Evolutionary conservation across 257 asterid genomes (phyloP), one percentile per base, ranked within the genome.

Genomic region (Ajuga chamaepitys): DNA sequence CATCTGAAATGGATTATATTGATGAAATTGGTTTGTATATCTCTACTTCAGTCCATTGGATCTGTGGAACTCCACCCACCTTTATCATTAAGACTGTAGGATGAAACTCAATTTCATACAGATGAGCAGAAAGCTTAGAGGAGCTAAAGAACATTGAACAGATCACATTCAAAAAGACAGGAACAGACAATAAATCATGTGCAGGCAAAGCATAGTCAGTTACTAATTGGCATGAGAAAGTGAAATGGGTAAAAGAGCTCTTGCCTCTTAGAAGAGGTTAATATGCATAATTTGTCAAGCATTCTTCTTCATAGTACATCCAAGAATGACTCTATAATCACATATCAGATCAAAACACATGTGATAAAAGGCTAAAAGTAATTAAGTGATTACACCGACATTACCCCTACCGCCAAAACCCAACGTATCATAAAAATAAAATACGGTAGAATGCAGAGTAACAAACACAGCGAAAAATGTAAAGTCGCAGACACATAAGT

Each of bases 391-490:
- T 50, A 55, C 14, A 22, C 28, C 21, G 66, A 9, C 28, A 25
- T 20, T 10, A 20, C 35, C 61, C 7, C 47, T 28, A 48, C 18
- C 25, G 14, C n/a, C 35, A 35, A 48, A 40, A 35, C 5, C 60
- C 66, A 21, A 47, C 28, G 51, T 38, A 74, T 25, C 51, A 44
- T 42, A 40, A 48, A n/a, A n/a, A 9, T 34, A 53, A 34, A 37
- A 53, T 60, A 64, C 16, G 73, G 12, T 25, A 47, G 53, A 42
- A 45, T 38, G 55, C 66, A 74, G 26, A 12, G 32, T 2, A 25
- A 70, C 34, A 65, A 53, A 21, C 30, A 26, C 38, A 53, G 35
- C 44, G 32, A 51, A 66, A 48, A 42, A 78, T 46, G 47, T 22
- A 45, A 21, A 53, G 16, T 52, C 35, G 41, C 50, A 51, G 52